Conservation (phyloP, 2,329 filamentous ascomycete genomes). For the Sclerotinia nivalis region DNA sequence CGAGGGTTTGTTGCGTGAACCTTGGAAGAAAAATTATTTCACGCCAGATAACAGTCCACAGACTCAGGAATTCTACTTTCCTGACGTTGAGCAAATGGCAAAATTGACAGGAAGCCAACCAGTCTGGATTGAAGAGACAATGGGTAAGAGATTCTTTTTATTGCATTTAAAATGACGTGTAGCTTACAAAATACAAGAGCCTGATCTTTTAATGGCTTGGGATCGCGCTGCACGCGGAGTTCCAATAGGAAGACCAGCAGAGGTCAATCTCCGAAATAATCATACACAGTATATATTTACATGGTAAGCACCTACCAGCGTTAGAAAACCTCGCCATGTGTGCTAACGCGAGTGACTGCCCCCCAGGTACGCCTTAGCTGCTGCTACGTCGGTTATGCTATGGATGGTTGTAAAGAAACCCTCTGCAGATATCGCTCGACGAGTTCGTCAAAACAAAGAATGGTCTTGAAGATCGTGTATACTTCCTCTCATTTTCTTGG, state of each 20-base stretch:
- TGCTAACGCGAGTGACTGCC: constrained; percentile 8
- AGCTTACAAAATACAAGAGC: constrained; percentile 53
- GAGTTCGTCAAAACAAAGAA: constrained; percentile 73
- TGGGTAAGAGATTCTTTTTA: constrained; percentile 59
- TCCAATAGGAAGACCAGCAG: constrained; percentile 82
- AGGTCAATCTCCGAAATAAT: constrained; percentile 94
- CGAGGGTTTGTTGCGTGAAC: constrained; percentile 81
- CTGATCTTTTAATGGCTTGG: constrained; percentile 74
- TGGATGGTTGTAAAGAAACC: constrained; percentile 94
- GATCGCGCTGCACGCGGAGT: constrained; percentile 78
- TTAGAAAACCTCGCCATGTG: not conserved
- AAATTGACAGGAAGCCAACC: constrained; percentile 76
- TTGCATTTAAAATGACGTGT: not conserved
- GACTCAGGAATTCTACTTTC: constrained; percentile 88
- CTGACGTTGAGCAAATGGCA: constrained; percentile 92
- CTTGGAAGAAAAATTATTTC: constrained; percentile 98
- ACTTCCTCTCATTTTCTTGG: constrained; percentile 45
- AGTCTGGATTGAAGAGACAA: constrained; percentile 94
- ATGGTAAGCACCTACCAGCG: constrained; percentile 66
- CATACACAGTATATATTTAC: constrained; percentile 99
- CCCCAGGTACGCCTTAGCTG: constrained; percentile 76
- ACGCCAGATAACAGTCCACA: constrained; percentile 87
- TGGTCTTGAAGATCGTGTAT: constrained; percentile 58
- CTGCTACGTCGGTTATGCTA: constrained; percentile 91
- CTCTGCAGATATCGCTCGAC: constrained; percentile 67